phyloP scores from a whole-genome alignment of 805 yeast species.

The Lachancea thermotolerans region DNA sequence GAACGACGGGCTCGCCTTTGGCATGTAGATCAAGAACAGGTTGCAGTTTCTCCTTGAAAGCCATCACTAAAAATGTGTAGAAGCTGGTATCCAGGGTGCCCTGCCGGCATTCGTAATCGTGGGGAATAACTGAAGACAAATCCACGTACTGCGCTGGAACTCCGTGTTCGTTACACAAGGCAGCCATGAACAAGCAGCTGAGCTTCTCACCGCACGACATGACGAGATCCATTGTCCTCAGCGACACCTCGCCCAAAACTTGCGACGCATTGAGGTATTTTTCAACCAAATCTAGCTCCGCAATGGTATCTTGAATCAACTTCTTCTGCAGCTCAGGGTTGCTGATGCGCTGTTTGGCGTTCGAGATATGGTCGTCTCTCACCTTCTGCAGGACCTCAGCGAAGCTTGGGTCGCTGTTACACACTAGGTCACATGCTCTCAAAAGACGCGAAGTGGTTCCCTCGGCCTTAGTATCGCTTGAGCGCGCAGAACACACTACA shows the following conservation, averaged over 20 bases:
- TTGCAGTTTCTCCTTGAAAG: slow-evolving; percentile 45
- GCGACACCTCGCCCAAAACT: slow-evolving; percentile 83
- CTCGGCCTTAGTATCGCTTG: slow-evolving; percentile 83
- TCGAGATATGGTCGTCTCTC: slow-evolving; percentile 68
- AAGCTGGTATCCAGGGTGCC: slow-evolving; percentile 61
- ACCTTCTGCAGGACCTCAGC: slow-evolving; percentile 55
- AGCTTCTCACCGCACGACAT: slow-evolving; percentile 93
- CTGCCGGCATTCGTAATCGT: slow-evolving; percentile 45
- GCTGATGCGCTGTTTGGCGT: slow-evolving; percentile 53
- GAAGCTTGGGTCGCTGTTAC: slow-evolving; percentile 49
- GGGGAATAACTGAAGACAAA: slow-evolving; percentile 63
- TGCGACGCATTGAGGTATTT: slow-evolving; percentile 80
- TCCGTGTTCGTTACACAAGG: slow-evolving; percentile 78
- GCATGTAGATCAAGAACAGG: slow-evolving; percentile 34
- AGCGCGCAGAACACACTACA: slow-evolving; percentile 93
- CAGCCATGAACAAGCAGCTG: slow-evolving; percentile 83
- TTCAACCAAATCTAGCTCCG: slow-evolving; percentile 61
- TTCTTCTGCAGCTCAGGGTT: slow-evolving; percentile 40
- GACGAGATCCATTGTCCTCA: slow-evolving; percentile 81
- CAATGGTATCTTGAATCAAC: slow-evolving; percentile 52
- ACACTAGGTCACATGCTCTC: slow-evolving; percentile 74
- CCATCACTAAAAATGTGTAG: slow-evolving; percentile 48
- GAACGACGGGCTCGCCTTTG: slow-evolving; percentile 43
- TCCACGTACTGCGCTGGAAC: slow-evolving; percentile 72
- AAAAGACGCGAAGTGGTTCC: slow-evolving; percentile 90